Evolutionary conservation across 139 green algal species (phyloP).

Genomic region (Spirogloea muscicola): DNA sequence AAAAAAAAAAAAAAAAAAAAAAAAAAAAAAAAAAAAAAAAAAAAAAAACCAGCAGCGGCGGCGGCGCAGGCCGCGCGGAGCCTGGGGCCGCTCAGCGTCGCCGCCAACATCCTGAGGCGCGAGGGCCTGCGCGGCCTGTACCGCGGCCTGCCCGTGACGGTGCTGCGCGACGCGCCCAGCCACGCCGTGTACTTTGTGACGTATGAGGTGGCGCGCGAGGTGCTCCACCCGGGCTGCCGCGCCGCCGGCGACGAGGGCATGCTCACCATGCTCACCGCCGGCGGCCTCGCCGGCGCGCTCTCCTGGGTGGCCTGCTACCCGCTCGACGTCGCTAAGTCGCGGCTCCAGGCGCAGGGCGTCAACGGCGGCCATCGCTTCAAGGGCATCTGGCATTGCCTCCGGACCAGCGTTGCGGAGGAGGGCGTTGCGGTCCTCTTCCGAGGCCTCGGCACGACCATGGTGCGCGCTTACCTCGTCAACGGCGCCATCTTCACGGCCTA

Average conservation of each 20-base stretch:
- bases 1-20: no score
- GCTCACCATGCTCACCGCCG: conserved; percentile 1
- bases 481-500: conserved; percentile 11
- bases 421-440: background rate
- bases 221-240: conserved; percentile 7
- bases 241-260: conserved; percentile 6
- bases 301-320: conserved; percentile 8
- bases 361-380: background rate
- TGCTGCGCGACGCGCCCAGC: conserved; percentile 3
- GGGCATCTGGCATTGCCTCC: conserved; percentile 4
- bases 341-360: conserved; percentile 9
- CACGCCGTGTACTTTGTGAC: conserved; percentile 2
- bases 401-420: conserved; percentile 6
- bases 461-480: conserved; percentile 10
- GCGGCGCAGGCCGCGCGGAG: no score
- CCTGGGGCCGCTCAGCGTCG: no score
- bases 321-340: conserved; percentile 11
- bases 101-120: background rate
- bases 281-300: background rate
- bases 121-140: conserved; percentile 10
- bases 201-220: conserved; percentile 7
- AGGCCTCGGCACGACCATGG: conserved; percentile 7
- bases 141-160: conserved; percentile 1
- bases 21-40: no score
- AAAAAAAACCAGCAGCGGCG: no score